phyloP scores from a whole-genome alignment of 2,329 filamentous ascomycete genomes.

The Aspergillus udagawae region DNA sequence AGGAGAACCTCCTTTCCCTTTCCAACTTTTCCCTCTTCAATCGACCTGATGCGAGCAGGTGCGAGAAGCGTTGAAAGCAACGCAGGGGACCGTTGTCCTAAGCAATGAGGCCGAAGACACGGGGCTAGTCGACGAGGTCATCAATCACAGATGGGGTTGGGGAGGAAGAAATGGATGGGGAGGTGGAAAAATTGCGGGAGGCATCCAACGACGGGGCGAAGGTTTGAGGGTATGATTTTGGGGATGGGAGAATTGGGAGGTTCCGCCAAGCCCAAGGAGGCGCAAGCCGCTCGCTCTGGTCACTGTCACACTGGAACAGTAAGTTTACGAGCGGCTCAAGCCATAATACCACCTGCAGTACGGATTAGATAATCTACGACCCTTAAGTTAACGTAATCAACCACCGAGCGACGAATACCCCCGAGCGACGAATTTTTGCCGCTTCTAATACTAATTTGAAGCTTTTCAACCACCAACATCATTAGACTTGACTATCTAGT shows the following conservation, averaged over 20 bases:
- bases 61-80: slow-evolving; percentile 23
- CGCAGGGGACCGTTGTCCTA: slow-evolving; percentile 20
- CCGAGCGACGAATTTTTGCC: too few relatives aligned
- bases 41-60: slow-evolving; percentile 29
- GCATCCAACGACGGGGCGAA: slow-evolving; percentile 19
- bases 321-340: slow-evolving; percentile 17
- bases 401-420: too few relatives aligned
- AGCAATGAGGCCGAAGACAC: slow-evolving; percentile 23
- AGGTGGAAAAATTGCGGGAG: slow-evolving; percentile 17
- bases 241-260: slow-evolving; percentile 23
- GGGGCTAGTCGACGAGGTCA: slow-evolving; percentile 23
- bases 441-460: too few relatives aligned
- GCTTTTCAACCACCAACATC: too few relatives aligned
- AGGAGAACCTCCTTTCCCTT: slow-evolving; percentile 40
- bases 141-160: slow-evolving; percentile 21
- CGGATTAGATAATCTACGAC: neutral
- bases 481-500: too few relatives aligned
- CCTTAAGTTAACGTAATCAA: too few relatives aligned
- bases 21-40: slow-evolving; percentile 29
- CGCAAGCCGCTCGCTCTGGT: slow-evolving; percentile 27
- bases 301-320: slow-evolving; percentile 22
- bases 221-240: slow-evolving; percentile 21
- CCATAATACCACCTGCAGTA: neutral
- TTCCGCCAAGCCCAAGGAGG: slow-evolving; percentile 34
- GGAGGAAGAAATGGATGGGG: slow-evolving; percentile 19